These are phyloP conservation scores for Pythium guiyangense DNA, from an alignment of 352 stramenopile species.

Conservation along the genomic window DNA sequence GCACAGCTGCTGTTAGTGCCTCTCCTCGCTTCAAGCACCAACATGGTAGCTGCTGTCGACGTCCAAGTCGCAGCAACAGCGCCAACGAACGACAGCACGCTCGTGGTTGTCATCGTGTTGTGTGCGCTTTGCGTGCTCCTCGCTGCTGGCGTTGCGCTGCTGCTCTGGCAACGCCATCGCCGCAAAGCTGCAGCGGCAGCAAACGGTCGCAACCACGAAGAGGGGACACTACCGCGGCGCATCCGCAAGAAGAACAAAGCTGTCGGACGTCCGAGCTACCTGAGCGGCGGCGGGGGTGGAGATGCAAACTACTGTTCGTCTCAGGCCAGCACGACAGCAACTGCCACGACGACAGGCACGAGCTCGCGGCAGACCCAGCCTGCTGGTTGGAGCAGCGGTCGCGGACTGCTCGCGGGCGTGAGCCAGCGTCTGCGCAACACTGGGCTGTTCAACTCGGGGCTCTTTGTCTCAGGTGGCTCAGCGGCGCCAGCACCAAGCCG, in stretches of 20 bases:
- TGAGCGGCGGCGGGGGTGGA: not conserved
- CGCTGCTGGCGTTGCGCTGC: slow-evolving; percentile 6
- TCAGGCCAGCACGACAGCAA: not conserved
- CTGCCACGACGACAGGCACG: too few relatives aligned
- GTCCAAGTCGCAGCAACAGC: not conserved
- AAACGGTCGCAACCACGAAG: not conserved
- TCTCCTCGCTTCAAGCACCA: not conserved
- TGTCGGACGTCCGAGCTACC: slow-evolving; percentile 11
- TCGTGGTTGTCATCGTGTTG: slow-evolving; percentile 13
- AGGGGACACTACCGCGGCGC: slow-evolving; percentile 10
- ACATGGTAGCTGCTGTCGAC: not conserved
- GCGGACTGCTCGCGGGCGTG: slow-evolving; percentile 4
- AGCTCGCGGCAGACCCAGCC: not conserved
- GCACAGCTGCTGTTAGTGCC: too few relatives aligned
- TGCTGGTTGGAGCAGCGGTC: not conserved
- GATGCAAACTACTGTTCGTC: not conserved
- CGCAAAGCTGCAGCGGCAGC: not conserved
- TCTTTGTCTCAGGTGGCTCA: slow-evolving; percentile 3
- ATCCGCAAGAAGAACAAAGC: slow-evolving; percentile 17
- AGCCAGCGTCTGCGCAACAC: slow-evolving; percentile 12
- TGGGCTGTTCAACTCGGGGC: slow-evolving; percentile 6
- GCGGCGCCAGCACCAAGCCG: not conserved
- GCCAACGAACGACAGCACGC: slow-evolving; percentile 5
- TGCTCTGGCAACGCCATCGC: slow-evolving; percentile 7
- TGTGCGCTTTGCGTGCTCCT: slow-evolving; percentile 10